Evolutionary conservation across 108 stramenopile species (phyloP), one percentile per base, ranked within the genome.

Genomic region (Epithemia pelagica): DNA sequence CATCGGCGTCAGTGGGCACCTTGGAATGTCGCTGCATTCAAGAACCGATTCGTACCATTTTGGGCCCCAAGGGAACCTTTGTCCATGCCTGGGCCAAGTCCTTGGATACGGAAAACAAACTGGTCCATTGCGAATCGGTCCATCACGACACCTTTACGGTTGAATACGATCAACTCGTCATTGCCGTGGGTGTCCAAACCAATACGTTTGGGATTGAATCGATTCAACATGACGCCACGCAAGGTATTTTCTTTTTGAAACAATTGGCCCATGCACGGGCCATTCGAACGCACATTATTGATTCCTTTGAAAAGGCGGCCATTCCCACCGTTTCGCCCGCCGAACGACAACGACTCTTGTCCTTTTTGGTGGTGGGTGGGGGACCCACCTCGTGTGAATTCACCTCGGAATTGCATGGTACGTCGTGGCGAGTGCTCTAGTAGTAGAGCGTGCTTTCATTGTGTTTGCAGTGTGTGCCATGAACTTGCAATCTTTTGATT

Each of bases 371-470:
- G 7, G 97, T 98, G 2, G 98, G 95, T 7, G 97, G 98, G 0
- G 98, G 98, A 20, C 97, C 98, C 1, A 99, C 96, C 26, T 84
- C 82, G 26, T 94, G 96, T 68, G 97, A 98, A 83, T 97, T 97
- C 71, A 85, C 94, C 54, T 51, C 91, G 20, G 98, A 99, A 77
- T 74, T 99, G 37, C 87, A 97, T 70, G 52, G 64, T 65, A 30
- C 15, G 58, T 58, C 15, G 10, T n/a, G n/a, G n/a, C n/a, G n/a
- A n/a, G n/a, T n/a, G n/a, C n/a, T n/a, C n/a, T n/a, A n/a, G n/a
- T n/a, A n/a, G n/a, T n/a, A n/a, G n/a, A n/a, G n/a, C n/a, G n/a
- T n/a, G n/a, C n/a, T n/a, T n/a, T n/a, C n/a, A n/a, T n/a, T n/a
- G n/a, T 84, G 57, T 71, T 51, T 28, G 57, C 23, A 21, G 5